Base-by-base conservation (phyloP, 345 rosid genomes). In the Combretum micranthum region DNA sequence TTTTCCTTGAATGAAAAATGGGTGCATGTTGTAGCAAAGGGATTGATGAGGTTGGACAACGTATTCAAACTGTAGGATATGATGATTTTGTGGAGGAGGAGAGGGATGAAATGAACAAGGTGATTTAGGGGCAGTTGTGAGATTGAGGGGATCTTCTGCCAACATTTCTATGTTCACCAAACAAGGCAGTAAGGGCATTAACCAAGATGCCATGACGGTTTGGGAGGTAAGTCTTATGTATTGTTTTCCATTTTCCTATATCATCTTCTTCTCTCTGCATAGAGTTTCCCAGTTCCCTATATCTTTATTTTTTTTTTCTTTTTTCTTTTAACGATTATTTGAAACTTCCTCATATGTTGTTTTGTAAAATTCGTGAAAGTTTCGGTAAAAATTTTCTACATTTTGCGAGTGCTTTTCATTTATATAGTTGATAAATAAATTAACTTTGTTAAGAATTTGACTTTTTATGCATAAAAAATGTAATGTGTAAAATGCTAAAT, bases 181-280 rank as follows among this genome's bases (percentile, higher is more conserved):
- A 52, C 94, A 81, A 66, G 99, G 96, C 5, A 77, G 68, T 64
- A 94, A 94, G 52, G 95, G 88, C 23, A 55, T 82, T 57, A 90
- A 94, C 69, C 99, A 93, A 60, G 96, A 93, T 55, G 77, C 97
- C 62, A 77, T 93, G 90, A 78, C 88, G 14, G 90, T 89, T 58
- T 87, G 97, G 96, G 97, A 89, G 97, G 99, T 93, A 85, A 62
- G 3, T 13, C 32, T 4, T 12, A n/a, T 12, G 12, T 43, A 15
- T 12, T 43, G 21, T 20, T 3, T 42, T 23, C 48, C n/a, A 0
- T n/a, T 6, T 10, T 42, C 50, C 19, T 16, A 2, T 22, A 45
- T 19, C 55, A 37, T 45, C 67, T 55, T 13, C 42, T 23, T 0
- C 25, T 25, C 20, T 53, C 47, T 19, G 37, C 60, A 22, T 44